Evolutionary conservation across 2,329 filamentous ascomycete genomes (phyloP).

Genomic region (Pyrenophora teres): DNA sequence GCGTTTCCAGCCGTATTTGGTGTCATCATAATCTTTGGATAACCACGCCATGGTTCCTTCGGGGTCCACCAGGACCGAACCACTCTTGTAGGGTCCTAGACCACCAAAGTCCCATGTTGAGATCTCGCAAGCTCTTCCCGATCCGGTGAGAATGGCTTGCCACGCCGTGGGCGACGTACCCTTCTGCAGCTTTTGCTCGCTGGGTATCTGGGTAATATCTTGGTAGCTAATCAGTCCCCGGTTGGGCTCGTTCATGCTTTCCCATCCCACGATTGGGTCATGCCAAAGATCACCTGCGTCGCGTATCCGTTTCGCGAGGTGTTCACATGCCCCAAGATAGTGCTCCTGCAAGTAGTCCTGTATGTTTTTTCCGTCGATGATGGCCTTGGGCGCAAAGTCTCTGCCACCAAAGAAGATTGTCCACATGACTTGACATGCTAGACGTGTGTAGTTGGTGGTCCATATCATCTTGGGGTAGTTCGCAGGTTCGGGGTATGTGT

Average conservation of each 20-base stretch:
- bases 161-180: conserved; percentile 92
- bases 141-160: conserved; percentile 91
- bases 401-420: conserved; percentile 90
- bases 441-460: conserved; percentile 93
- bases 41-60: conserved; percentile 86
- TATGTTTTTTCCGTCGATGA: conserved; percentile 93
- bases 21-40: conserved; percentile 80
- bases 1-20: conserved; percentile 85
- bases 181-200: conserved; percentile 88
- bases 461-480: conserved; percentile 98
- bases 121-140: conserved; percentile 85
- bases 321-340: conserved; percentile 77
- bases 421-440: conserved; percentile 88
- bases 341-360: conserved; percentile 92
- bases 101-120: conserved; percentile 93
- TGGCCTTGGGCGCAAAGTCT: conserved; percentile 93
- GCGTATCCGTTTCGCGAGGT: conserved; percentile 81
- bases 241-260: conserved; percentile 95
- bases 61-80: conserved; percentile 81
- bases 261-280: conserved; percentile 90
- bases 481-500: conserved; percentile 83
- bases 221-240: conserved; percentile 82
- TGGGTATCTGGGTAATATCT: conserved; percentile 80
- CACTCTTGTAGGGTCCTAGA: conserved; percentile 89
- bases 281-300: conserved; percentile 89